Conservation (phyloP, 768 basidiomycete species). For the Suillus tomentosus region DNA sequence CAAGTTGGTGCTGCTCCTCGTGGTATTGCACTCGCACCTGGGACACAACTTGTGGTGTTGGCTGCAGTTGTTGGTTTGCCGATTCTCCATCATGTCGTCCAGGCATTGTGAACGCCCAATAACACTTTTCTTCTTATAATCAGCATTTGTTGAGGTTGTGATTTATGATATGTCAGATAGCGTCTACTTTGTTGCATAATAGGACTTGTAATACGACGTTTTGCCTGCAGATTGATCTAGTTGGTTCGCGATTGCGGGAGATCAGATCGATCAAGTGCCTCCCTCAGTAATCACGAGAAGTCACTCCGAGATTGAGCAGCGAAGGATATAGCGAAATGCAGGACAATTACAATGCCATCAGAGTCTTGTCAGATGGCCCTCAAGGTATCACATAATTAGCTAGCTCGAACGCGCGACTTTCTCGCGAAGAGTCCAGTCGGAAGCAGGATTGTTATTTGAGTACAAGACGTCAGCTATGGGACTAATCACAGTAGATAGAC, state of each 20-base stretch:
- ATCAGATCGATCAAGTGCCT: slow-evolving; percentile 3
- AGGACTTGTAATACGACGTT: neutral
- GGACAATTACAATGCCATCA: slow-evolving; percentile 23
- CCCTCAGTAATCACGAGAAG: slow-evolving; percentile 13
- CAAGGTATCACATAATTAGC: slow-evolving; percentile 28
- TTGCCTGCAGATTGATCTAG: neutral
- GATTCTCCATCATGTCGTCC: slow-evolving; percentile 1
- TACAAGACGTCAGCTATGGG: slow-evolving; percentile 25
- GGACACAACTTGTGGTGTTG: slow-evolving; percentile 11
- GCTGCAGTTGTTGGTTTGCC: slow-evolving; percentile 14
- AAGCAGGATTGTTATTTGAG: slow-evolving; percentile 31
- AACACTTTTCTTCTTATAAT: neutral
- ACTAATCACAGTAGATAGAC: neutral
- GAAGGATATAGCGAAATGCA: neutral
- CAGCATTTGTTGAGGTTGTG: neutral
- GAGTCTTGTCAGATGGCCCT: slow-evolving; percentile 22
- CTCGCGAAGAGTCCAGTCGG: slow-evolving; percentile 36
- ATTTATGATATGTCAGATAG: neutral
- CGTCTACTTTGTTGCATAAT: neutral
- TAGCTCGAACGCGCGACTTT: slow-evolving; percentile 29
- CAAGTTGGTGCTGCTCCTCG: slow-evolving; percentile 15
- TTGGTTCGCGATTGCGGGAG: slow-evolving; percentile 13
- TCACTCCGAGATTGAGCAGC: neutral
- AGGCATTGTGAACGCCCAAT: neutral
- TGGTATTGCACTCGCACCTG: slow-evolving; percentile 5